A percentile compares a stretch with the other conserved stretches of the same genome.
Evolutionary conservation across 2,329 filamentous ascomycete genomes (phyloP).

Genomic region (Trichoderma aggressivum): DNA sequence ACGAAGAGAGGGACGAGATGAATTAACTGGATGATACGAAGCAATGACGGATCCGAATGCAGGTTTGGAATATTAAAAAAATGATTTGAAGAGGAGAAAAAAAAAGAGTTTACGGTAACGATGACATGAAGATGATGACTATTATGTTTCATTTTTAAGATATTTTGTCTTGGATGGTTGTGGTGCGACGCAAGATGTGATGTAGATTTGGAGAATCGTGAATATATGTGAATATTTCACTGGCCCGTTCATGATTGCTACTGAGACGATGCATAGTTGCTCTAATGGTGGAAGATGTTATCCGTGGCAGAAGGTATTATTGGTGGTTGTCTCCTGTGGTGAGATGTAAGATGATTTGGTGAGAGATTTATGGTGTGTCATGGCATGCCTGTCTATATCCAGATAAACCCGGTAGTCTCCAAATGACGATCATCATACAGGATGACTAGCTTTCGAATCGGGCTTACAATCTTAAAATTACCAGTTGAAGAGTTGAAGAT

Average conservation of each 20-base stretch:
- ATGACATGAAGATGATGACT: constrained; percentile 14
- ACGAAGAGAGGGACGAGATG: background rate
- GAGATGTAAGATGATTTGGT: background rate
- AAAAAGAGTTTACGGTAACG: constrained; percentile 17
- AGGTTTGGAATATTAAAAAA: background rate
- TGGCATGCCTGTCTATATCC: background rate
- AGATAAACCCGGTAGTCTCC: background rate
- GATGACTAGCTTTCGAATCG: background rate
- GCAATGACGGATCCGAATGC: background rate
- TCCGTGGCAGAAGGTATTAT: background rate
- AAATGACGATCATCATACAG: background rate
- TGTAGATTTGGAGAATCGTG: background rate
- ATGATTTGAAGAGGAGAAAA: background rate
- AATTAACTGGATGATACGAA: background rate
- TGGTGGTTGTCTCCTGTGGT: background rate
- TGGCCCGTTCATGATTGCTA: background rate
- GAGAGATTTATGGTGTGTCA: background rate
- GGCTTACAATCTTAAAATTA: background rate
- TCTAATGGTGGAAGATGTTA: background rate
- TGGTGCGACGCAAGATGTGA: background rate
- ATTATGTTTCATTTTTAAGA: background rate
- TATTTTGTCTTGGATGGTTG: background rate
- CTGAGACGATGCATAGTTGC: background rate
- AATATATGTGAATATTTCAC: background rate
- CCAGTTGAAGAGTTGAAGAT: background rate